Conservation (phyloP, 345 rosid species). For the Eucalyptus erythrocorys region DNA sequence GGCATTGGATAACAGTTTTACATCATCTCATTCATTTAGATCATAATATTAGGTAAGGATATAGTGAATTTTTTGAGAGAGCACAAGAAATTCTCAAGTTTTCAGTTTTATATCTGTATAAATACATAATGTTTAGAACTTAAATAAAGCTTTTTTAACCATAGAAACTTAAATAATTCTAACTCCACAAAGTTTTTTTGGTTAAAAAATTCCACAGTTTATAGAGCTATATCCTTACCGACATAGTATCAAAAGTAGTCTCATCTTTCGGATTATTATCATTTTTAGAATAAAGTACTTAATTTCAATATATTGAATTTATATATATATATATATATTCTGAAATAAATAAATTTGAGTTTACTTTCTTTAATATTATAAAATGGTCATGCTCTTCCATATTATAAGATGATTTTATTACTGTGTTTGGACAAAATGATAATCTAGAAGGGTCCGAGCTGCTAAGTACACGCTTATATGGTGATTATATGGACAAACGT, state of each 20-base stretch:
- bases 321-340: too few species aligned
- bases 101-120: not conserved
- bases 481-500: not conserved
- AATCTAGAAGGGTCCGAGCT: not conserved
- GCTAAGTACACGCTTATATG: fast-evolving
- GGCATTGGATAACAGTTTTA: too few species aligned
- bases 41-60: not conserved
- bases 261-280: too few species aligned
- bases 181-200: not conserved
- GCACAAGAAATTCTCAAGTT: not conserved
- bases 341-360: not conserved
- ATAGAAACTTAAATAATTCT: too few species aligned
- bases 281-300: too few species aligned
- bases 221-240: too few species aligned
- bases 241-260: not conserved
- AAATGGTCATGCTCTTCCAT: not conserved
- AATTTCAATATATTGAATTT: too few species aligned
- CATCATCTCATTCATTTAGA: not conserved
- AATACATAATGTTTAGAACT: not conserved
- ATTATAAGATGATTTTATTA: not conserved
- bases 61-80: not conserved
- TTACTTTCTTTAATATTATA: too few species aligned
- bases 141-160: not conserved
- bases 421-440: not conserved
- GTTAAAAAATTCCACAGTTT: not conserved